phyloP scores from a whole-genome alignment of 139 green algal species.

The Penium margaritaceum region DNA sequence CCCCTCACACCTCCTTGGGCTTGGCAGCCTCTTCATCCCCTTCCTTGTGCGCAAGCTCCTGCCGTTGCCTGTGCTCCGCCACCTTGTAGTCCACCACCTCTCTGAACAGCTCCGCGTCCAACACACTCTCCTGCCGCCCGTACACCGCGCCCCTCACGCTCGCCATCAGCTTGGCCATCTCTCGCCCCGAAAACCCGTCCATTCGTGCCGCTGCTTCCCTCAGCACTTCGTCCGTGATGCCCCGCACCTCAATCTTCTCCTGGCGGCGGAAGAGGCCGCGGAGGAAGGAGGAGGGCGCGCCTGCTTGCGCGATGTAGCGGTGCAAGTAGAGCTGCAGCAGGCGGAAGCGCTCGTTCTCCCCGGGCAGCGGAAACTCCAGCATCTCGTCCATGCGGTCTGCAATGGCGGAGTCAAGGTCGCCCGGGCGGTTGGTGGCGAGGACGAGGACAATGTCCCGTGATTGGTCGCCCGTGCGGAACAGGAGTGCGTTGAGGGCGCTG shows the following conservation, averaged over 20 bases:
- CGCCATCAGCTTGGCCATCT: conserved; percentile 87
- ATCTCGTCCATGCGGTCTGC: conserved; percentile 50
- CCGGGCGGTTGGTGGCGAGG: conserved; percentile 51
- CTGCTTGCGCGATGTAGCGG: conserved; percentile 67
- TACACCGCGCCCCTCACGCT: conserved; percentile 66
- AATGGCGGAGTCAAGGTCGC: conserved; percentile 52
- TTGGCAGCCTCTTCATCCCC: too few relatives aligned
- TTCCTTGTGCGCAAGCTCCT: not conserved
- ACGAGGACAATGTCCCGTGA: conserved; percentile 46
- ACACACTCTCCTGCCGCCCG: conserved; percentile 56
- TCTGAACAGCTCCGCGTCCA: conserved; percentile 63
- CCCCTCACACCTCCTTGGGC: too few relatives aligned
- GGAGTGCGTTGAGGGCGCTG: conserved; percentile 84
- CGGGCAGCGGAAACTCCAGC: conserved; percentile 44
- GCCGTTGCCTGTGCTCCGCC: conserved; percentile 55
- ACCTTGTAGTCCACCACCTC: conserved; percentile 58
- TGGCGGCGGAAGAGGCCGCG: conserved; percentile 50
- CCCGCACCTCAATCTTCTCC: conserved; percentile 40
- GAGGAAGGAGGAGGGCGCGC: too few relatives aligned
- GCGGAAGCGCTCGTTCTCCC: conserved; percentile 33
- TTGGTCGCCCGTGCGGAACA: conserved; percentile 61
- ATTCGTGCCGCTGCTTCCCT: conserved; percentile 61
- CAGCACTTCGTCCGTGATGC: conserved; percentile 44
- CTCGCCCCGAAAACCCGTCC: conserved; percentile 80
- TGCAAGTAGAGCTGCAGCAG: conserved; percentile 42